phyloP scores from a whole-genome alignment of 345 rosid genomes.

The Hibiscus tridactylites region DNA sequence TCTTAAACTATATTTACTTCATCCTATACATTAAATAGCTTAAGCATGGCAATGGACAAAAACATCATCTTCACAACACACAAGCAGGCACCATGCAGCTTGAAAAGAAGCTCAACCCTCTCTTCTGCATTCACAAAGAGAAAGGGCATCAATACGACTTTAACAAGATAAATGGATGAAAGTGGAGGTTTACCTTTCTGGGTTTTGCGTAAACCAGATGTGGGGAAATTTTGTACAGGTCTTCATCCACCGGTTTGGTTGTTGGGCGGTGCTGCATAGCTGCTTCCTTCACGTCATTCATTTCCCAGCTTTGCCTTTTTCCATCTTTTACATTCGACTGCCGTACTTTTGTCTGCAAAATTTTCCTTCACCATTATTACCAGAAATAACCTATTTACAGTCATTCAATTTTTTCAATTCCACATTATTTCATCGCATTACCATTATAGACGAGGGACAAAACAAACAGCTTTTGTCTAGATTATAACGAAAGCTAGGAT shows the following conservation, averaged over 20 bases:
- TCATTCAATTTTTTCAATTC: neutral
- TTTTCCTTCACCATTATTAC: neutral
- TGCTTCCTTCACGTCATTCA: slow-evolving; percentile 17
- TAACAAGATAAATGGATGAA: no score
- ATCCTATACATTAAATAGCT: neutral
- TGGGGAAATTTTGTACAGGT: slow-evolving; percentile 79
- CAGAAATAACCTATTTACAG: neutral
- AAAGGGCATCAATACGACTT: no score
- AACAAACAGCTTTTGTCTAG: no score
- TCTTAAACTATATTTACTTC: neutral
- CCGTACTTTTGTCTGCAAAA: slow-evolving; percentile 34
- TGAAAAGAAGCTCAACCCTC: slow-evolving; percentile 62
- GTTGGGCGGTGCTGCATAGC: slow-evolving; percentile 28
- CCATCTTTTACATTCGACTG: slow-evolving; percentile 13
- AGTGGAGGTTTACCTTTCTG: slow-evolving; percentile 34
- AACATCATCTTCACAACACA: slow-evolving; percentile 26
- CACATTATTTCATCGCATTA: neutral
- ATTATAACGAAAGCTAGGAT: no score
- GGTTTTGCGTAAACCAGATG: slow-evolving; percentile 51
- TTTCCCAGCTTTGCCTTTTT: slow-evolving; percentile 27
- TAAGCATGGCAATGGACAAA: neutral
- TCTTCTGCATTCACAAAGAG: slow-evolving; percentile 41
- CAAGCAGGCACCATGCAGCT: slow-evolving; percentile 71
- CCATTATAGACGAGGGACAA: neutral
- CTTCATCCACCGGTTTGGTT: slow-evolving; percentile 84